These are phyloP conservation scores for Phialophora macrospora DNA, from an alignment of 2,329 filamentous ascomycete species.

Conservation along the genomic window DNA sequence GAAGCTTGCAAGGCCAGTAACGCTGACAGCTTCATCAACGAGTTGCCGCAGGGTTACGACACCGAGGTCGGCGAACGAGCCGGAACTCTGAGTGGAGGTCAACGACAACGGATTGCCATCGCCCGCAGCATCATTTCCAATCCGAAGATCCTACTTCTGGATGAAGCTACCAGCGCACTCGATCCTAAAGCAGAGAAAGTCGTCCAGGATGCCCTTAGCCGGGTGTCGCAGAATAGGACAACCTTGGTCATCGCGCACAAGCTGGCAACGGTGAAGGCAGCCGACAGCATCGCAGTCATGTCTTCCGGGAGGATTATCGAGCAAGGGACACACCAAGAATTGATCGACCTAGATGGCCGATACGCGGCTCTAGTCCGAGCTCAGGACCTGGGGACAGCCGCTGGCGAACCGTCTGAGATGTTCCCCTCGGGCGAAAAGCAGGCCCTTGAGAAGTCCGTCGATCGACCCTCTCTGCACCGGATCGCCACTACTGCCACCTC, in stretches of 20 bases:
- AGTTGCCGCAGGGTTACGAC: constrained; percentile 70
- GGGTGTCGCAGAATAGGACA: constrained; percentile 65
- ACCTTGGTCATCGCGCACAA: constrained; percentile 78
- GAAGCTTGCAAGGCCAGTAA: constrained; percentile 70
- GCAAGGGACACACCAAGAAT: constrained; percentile 73
- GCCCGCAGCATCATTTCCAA: constrained; percentile 70
- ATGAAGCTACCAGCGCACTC: constrained; percentile 75
- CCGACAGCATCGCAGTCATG: constrained; percentile 78
- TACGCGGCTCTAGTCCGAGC: constrained; percentile 61
- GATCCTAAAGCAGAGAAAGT: constrained; percentile 60
- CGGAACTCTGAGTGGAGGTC: constrained; percentile 77
- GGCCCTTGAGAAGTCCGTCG: constrained; percentile 1
- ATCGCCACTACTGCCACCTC: constrained; percentile 29
- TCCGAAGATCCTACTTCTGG: constrained; percentile 70
- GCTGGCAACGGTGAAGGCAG: constrained; percentile 73
- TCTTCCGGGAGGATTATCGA: constrained; percentile 73
- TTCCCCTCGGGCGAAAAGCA: constrained; percentile 22
- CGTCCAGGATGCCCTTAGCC: constrained; percentile 59
- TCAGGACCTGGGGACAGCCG: constrained; percentile 50
- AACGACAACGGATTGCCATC: constrained; percentile 79
- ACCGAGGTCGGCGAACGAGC: constrained; percentile 77
- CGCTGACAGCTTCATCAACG: constrained; percentile 70
- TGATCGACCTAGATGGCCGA: constrained; percentile 65
- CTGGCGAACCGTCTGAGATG: constrained; percentile 20
- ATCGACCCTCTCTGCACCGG: constrained; percentile 25